Base-by-base conservation (phyloP, 2,329 filamentous ascomycete genomes). In the Alternaria triticimaculans region DNA sequence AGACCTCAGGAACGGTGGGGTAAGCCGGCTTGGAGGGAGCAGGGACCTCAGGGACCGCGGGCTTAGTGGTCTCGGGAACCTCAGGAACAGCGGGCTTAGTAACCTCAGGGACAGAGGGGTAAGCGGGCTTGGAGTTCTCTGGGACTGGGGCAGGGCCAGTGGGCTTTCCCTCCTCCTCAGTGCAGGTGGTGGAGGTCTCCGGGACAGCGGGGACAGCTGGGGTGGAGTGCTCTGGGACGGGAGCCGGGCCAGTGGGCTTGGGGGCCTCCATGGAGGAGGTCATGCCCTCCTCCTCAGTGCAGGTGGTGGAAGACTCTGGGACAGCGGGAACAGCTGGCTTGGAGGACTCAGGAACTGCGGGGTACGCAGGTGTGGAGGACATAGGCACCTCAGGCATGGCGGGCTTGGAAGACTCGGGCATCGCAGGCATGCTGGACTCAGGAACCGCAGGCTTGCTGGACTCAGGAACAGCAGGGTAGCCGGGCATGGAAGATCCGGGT, bases 231-330 rank as follows among this genome's bases (percentile, higher is more conserved):
- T 49, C 30, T 30, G 44, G 53, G 50, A 53, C 60, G n/a, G 59
- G 41, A 25, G 60, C 54, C 4, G 57, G 41, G n/a, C 44, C 6
- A 20, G 37, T 18, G 20, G 61, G 44, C 44, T 60, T 51, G 21
- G 58, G 14, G 51, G 43, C 45, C 28, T 58, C 56, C 14, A 54
- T 26, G 20, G 51, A 48, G 10, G 64, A 60, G 4, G 55, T 49
- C 37, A 58, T 60, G 25, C 44, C 51, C 88, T 90, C 68, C 93
- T 76, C 65, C 90, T 94, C 68, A 87, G 90, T 60, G 90, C 89
- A 68, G 90, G 88, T 84, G 93, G 90, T 93, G 85, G 44, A 58
- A 4, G 63, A 61, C 53, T 58, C 51, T 15, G 63, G 45, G 9
- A 63, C 43, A 49, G 48, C 57, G 15, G 62, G 53, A 41, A 44